Base-by-base conservation (phyloP, 805 yeast genomes). In the Ogataea neopini region DNA sequence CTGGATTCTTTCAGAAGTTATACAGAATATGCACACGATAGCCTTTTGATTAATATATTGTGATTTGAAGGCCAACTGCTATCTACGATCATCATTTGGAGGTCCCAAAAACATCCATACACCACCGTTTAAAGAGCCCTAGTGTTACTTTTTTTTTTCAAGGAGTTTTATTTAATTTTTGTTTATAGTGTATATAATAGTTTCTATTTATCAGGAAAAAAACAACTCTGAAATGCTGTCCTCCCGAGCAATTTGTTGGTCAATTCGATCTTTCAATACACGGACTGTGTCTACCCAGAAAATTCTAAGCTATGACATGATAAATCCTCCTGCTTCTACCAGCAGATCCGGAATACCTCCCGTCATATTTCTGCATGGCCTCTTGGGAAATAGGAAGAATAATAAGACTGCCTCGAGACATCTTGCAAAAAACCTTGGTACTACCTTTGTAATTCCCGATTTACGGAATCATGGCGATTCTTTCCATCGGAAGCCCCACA, bases 401-500 rank as follows among this genome's bases (percentile, higher is more conserved):
- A 88, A 88, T 59, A 70, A 96, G 49, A 74, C 88, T 0, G 87
- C 90, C 11, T 86, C 88, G 9, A 78, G 79, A 59, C 71, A 69
- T 43, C 63, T 85, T 32, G 73, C 80, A 11, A 51, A 53, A 14
- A 30, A 28, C 10, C 61, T 85, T 50, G 62, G 68, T n/a, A 70
- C 88, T 17, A 78, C 80, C 44, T 79, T 86, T 1, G 81, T 77
- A 55, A 74, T 84, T 42, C 70, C 86, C 14, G 98, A 92, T 64
- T 71, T 91, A 48, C 73, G 98, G 48, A 92, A 94, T 66, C 97
- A 92, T 64, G 99, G 99, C 2, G 79, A 76, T 3, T 86, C 96
- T 4, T 96, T 96, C 3, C 95, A 86, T 57, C 62, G 63, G n/a
- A 58, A 67, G 0, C 71, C 84, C 15, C 88, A 87, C 61, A 88